phyloP scores from a whole-genome alignment of 78 protist species.

The Dictyostelium discoideum region dicty_2.7 NC_007089.4:6096001-6096500 shows the following conservation, averaged over 20 bases:
- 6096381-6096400: background rate
- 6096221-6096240: background rate
- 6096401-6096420: background rate
- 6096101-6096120: background rate
- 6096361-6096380: background rate
- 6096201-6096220: background rate
- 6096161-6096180: too few relatives aligned
- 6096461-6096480: conserved; percentile 38
- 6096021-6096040: background rate
- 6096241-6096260: too few relatives aligned
- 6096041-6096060: background rate
- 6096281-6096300: background rate
- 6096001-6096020: too few relatives aligned
- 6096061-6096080: background rate
- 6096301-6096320: background rate
- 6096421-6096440: background rate
- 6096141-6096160: too few relatives aligned
- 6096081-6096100: background rate
- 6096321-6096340: background rate
- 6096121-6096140: background rate
- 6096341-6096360: background rate
- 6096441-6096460: conserved; percentile 11
- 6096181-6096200: background rate
- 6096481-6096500: conserved; percentile 40
- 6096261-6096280: background rate